Base-by-base conservation (phyloP, 257 asterid species). In the Rauvolfia tetraphylla region DNA sequence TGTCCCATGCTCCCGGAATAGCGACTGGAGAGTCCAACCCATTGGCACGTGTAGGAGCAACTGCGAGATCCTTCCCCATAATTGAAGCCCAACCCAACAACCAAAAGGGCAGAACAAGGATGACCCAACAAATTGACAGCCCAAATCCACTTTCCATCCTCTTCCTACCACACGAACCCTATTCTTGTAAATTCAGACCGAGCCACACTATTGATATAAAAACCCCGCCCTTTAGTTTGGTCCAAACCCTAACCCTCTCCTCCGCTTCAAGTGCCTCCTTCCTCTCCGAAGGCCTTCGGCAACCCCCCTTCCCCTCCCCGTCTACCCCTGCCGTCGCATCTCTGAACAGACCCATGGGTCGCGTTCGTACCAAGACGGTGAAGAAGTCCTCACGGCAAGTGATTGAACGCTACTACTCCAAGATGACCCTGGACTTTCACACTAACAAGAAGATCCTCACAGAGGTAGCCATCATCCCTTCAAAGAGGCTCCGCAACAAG, bases 331-430 rank as follows among this genome's bases (percentile, higher is more conserved):
- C 63, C 5, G 23, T 18, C 54, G 20, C 38, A 12, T 0, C 5
- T n/a, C 59, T n/a, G 38, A 20, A 69, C 46, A 17, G 75, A 78
- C 75, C 72, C 31, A 87, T 87, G 91, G 91, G 91, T 46, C 91
- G 87, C 27, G 87, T 87, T 0, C 81, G 90, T 1, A 87, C 89
- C 53, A 87, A 87, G 79, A 87, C 89, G 0, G 86, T 87, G 77
- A 85, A 85, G 89, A 87, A 85, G 79, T 81, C 89, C 25, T 87
- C 91, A 5, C 76, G 91, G 34, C 89, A 81, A 75, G 86, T 87
- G 62, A 87, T 87, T 38, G 91, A 87, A 71, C 77, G 79, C 75
- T 83, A 87, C 71, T 87, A 85, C 76, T 87, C 91, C 0, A 85
- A 87, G 36, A 85, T 87, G 89, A 87, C 91, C 7, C 69, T 81